Evolutionary conservation across 2,329 filamentous ascomycete genomes (phyloP), one percentile per base, ranked within the genome.

Genomic region (Aspergillus japonicus): DNA sequence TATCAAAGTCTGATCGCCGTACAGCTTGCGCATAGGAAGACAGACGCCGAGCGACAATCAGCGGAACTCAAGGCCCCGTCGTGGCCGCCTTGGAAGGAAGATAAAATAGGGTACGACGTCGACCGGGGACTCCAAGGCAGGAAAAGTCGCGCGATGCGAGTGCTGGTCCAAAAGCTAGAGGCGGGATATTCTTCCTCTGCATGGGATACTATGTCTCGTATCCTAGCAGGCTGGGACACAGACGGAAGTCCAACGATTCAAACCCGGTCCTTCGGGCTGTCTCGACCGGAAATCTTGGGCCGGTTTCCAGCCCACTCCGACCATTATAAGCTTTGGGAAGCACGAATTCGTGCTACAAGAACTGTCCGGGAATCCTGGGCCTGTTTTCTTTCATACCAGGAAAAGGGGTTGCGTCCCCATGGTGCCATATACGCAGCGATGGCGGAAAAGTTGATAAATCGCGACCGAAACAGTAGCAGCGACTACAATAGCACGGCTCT

Each of bases 71-170:
- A 88, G 74, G 80, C 84, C 2, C 74, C 80, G 8, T 85, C 83
- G 7, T 89, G 86, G 86, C 86, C 86, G 14, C 86, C 86, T 0
- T 89, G 85, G 85, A 87, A 87, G 69, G 81, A 85, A 67, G 82
- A 85, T 50, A 83, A 79, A 56, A 81, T 84, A 16, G 85, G 84
- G 1, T 83, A 88, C 68, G 86, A 89, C 67, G 79, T 80, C n/a
- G 76, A 80, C 14, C 82, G 85, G 57, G 82, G 80, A 11, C 80
- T 81, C 50, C 81, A 85, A 47, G 81, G 84, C 59, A 84, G 84
- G 61, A 77, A 77, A 31, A 87, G 84, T 58, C 81, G 83, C 58
- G 84, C 85, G n/a, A 80, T 80, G 59, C 77, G 81, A 42, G 81
- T 85, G 5, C 70, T 88, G 50, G 71, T 74, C 44, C 81, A 82